Evolutionary conservation across 2,329 filamentous ascomycete genomes (phyloP), one percentile per base, ranked within the genome.

Genomic region (Neodidymelliopsis sp.): DNA sequence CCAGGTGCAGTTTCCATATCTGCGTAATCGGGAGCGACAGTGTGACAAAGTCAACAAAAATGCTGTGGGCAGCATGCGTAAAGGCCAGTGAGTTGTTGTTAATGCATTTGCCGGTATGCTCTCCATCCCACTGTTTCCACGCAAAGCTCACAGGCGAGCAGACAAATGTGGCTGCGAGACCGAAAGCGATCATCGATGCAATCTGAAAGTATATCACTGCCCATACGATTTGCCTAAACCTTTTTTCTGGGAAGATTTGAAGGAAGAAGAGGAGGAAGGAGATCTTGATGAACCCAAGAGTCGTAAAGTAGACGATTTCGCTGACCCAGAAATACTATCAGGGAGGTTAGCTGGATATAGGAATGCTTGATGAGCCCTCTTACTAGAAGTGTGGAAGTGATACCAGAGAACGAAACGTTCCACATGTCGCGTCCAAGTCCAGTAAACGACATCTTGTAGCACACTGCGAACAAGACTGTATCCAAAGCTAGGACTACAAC

Each of bases 1-100:
- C 48, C 18, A 72, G 49, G 25, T 70, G 62, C 4, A 73, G 50
- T 16, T 54, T 54, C 37, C 56, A 57, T 11, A 73, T 55, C 36
- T 70, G 59, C 13, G 59, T 59, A 11, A 73, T 52, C n/a, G 70
- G 70, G 4, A 73, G 49, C 4, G 60, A 55, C 22, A 73, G 43
- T 28, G 60, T 63, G 8, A 58, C 42, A 15, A 63, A 46, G 37
- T 70, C 66, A 3, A 65, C 28, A 1, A 53, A 35, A 19, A 73
- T 73, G 51, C 65, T 69, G 42, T 63, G 49, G 4, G 57, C 64
- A 7, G 66, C 70, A 33, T 62, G 59, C 8, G 65, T 44, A 49
- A 62, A 73, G 4, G 56, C 64, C 15, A 71, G 54, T 1, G 60
- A 41, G 35, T 72, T 68, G 43, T 70, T 60, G 49, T 68, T 61